Evolutionary conservation across 805 yeast species (phyloP).

Genomic region (Candida sanyiensis): DNA sequence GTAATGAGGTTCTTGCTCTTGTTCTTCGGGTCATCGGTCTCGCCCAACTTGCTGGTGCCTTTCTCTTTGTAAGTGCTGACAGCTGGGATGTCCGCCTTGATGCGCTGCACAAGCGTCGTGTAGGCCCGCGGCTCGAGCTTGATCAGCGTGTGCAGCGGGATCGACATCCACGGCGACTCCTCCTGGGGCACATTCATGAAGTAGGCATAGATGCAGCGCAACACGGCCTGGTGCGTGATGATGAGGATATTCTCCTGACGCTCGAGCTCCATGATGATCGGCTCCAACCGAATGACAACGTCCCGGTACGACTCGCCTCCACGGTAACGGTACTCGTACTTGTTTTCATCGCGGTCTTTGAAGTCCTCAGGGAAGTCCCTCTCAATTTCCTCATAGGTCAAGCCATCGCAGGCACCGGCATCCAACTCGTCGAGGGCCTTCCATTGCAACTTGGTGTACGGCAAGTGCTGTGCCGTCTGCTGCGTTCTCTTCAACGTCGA

Average conservation of each 20-base stretch:
- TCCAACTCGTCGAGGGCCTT: conserved; percentile 95
- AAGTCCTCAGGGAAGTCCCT: conserved; percentile 86
- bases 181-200: conserved; percentile 98
- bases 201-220: conserved; percentile 94
- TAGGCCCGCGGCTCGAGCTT: conserved; percentile 94
- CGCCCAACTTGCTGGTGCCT: conserved; percentile 61
- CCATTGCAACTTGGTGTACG: conserved; percentile 85
- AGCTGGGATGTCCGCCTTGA: conserved; percentile 96
- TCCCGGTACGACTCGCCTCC: conserved; percentile 98
- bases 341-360: conserved; percentile 91
- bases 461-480: conserved; percentile 80
- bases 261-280: conserved; percentile 97
- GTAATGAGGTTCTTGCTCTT: conserved; percentile 25
- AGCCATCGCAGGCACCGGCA: conserved; percentile 96
- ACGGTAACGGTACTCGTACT: conserved; percentile 90
- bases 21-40: conserved; percentile 21
- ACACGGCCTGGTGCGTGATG: conserved; percentile 95
- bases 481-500: conserved; percentile 87
- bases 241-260: conserved; percentile 93
- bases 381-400: conserved; percentile 93
- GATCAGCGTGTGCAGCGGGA: conserved; percentile 92
- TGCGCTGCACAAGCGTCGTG: conserved; percentile 78
- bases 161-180: conserved; percentile 98
- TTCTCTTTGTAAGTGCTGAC: conserved; percentile 94
- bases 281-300: conserved; percentile 90